Evolutionary conservation across 371 early-diverging fungal genomes (phyloP).

Genomic region (Rhizopus sp.): DNA sequence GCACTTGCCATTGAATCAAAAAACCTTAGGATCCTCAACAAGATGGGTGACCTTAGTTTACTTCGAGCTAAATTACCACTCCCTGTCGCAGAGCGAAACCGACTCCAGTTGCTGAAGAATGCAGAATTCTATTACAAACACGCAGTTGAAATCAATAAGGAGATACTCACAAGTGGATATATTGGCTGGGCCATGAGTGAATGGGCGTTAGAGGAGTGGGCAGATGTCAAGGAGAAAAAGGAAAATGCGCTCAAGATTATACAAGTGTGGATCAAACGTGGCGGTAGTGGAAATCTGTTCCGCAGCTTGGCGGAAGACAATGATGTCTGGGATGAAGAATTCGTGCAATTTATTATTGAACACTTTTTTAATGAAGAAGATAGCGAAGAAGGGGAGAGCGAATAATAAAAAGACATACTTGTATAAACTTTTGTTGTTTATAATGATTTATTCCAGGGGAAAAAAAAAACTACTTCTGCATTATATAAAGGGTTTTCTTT

Average conservation of each 20-base stretch:
- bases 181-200: conserved; percentile 44
- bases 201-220: conserved; percentile 47
- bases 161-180: conserved; percentile 40
- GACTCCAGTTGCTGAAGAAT: conserved; percentile 55
- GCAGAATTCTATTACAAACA: conserved; percentile 50
- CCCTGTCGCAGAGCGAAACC: conserved; percentile 55
- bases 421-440: too few species aligned
- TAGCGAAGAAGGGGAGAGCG: conserved; percentile 13
- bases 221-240: conserved; percentile 24
- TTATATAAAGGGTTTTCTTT: too few species aligned
- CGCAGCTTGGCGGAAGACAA: conserved; percentile 38
- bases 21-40: conserved; percentile 57
- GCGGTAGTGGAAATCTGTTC: conserved; percentile 37
- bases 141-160: conserved; percentile 40
- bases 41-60: conserved; percentile 60
- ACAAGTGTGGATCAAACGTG: conserved; percentile 41
- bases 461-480: too few species aligned
- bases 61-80: conserved; percentile 47
- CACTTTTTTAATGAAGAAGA: conserved; percentile 32
- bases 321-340: conserved; percentile 35
- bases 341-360: conserved; percentile 39
- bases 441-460: too few species aligned
- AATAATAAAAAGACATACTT: conserved; percentile 1
- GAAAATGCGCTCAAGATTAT: conserved; percentile 39
- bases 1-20: conserved; percentile 56